A percentile compares a stretch with the other conserved stretches of the same genome.
Conservation (phyloP, 169 alveolate genomes). For the Toxoplasma gondii region DNA sequence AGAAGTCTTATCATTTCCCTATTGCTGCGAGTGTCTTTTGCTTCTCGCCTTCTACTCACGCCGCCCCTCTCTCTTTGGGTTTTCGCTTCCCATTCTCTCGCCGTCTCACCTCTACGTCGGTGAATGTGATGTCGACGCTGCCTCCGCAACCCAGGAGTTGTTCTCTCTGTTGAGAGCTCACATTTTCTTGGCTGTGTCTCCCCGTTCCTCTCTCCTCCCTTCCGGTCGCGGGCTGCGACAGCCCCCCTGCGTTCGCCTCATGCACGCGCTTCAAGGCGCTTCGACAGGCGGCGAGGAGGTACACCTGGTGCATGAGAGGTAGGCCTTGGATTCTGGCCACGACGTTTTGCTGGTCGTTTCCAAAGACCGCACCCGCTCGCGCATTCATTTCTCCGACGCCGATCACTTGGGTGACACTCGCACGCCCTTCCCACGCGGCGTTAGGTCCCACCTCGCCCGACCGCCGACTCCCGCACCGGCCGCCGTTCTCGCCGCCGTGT, state of each 20-base stretch:
- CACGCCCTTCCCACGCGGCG: not conserved
- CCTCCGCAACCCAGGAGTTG: conserved; percentile 29
- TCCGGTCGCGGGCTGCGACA: not conserved
- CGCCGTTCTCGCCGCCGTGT: not conserved
- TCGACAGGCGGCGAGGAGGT: conserved; percentile 49
- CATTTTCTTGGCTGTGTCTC: not conserved
- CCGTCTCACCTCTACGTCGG: conserved; percentile 12
- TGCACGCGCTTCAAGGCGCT: conserved; percentile 18
- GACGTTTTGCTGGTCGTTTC: conserved; percentile 52
- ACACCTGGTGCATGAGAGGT: conserved; percentile 58
- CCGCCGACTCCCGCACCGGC: not conserved
- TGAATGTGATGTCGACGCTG: conserved; percentile 3
- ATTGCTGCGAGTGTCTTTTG: too few relatives aligned
- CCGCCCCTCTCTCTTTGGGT: too few relatives aligned
- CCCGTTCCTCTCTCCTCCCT: not conserved
- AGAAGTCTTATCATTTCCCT: too few relatives aligned
- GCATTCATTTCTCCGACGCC: conserved; percentile 46
- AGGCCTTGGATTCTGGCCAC: conserved; percentile 40
- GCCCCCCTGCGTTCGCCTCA: not conserved
- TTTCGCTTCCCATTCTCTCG: not conserved
- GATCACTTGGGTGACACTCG: conserved; percentile 3
- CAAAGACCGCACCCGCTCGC: conserved; percentile 34
- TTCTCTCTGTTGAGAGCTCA: not conserved
- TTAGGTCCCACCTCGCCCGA: not conserved
- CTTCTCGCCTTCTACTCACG: too few relatives aligned